phyloP scores from a whole-genome alignment of 257 asterid genomes.

The Handroanthus guayacan region DNA sequence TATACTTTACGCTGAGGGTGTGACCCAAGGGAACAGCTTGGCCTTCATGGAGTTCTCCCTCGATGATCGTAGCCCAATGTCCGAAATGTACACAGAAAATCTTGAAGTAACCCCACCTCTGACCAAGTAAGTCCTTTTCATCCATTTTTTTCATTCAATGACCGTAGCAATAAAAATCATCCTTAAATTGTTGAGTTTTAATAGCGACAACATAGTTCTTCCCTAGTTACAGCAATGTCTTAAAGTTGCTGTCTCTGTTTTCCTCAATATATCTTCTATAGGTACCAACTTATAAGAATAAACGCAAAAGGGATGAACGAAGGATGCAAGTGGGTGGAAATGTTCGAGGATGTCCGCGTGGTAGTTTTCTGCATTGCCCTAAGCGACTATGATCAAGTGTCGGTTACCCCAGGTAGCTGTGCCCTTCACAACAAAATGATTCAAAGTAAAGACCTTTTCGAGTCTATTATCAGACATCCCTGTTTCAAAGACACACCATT shows the following conservation, averaged over 20 bases:
- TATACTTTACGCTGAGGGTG: slow-evolving; percentile 83
- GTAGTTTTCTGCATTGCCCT: slow-evolving; percentile 76
- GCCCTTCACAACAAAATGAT: slow-evolving; percentile 78
- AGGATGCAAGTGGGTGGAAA: slow-evolving; percentile 94
- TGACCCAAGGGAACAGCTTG: slow-evolving; percentile 85
- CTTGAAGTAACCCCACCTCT: slow-evolving; percentile 69
- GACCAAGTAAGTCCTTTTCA: slow-evolving; percentile 55
- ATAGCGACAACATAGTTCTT: not conserved
- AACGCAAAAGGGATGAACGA: slow-evolving; percentile 78
- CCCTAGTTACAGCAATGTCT: too few relatives aligned
- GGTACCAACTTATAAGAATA: slow-evolving; percentile 85
- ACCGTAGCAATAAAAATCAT: not conserved
- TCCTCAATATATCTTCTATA: slow-evolving; percentile 13
- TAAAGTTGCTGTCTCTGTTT: not conserved
- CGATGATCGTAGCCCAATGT: slow-evolving; percentile 93
- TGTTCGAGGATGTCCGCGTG: slow-evolving; percentile 90
- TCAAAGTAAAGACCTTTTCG: slow-evolving; percentile 72
- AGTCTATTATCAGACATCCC: slow-evolving; percentile 71
- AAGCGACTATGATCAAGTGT: slow-evolving; percentile 75
- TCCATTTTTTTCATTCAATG: not conserved
- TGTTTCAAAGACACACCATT: slow-evolving; percentile 83
- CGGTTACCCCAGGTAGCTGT: slow-evolving; percentile 51
- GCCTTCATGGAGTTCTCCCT: slow-evolving; percentile 87
- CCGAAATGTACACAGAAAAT: slow-evolving; percentile 77
- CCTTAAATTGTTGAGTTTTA: not conserved